Percentiles rank a stretch among this genome's conserved stretches.
These are phyloP conservation scores for Aspergillus versicolor DNA, from an alignment of 2,329 filamentous ascomycete species.

Conservation along the genomic window DNA sequence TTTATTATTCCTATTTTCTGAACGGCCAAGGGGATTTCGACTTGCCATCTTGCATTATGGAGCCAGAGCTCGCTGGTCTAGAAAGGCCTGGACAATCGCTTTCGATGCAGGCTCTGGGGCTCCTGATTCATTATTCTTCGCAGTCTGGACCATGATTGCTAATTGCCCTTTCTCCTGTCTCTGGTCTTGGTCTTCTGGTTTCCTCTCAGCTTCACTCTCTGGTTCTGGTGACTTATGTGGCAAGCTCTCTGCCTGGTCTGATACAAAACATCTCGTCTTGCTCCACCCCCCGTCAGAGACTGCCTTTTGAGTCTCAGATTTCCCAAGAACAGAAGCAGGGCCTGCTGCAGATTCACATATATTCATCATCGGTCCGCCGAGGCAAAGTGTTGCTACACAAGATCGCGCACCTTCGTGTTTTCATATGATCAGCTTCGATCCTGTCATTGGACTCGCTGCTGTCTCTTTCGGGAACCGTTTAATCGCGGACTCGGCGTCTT, in stretches of 20 bases:
- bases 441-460: constrained; percentile 14
- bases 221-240: constrained; percentile 14
- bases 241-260: constrained; percentile 8
- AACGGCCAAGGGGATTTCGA: not conserved
- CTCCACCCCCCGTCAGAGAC: constrained; percentile 5
- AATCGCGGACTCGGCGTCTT: constrained; percentile 15
- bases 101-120: not conserved
- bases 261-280: constrained; percentile 17
- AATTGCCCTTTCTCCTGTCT: not conserved
- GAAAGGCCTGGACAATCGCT: not conserved
- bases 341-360: not conserved
- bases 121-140: not conserved
- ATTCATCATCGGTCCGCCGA: constrained; percentile 11
- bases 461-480: constrained; percentile 10
- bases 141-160: not conserved
- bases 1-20: not conserved
- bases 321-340: not conserved
- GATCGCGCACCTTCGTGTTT: constrained; percentile 17
- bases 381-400: constrained; percentile 17
- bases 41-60: not conserved
- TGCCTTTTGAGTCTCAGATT: not conserved
- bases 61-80: not conserved
- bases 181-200: constrained; percentile 7
- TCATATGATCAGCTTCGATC: constrained; percentile 18
- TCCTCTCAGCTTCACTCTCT: not conserved